phyloP scores from a whole-genome alignment of 768 basidiomycete species.

The Nidula microcarpa region DNA sequence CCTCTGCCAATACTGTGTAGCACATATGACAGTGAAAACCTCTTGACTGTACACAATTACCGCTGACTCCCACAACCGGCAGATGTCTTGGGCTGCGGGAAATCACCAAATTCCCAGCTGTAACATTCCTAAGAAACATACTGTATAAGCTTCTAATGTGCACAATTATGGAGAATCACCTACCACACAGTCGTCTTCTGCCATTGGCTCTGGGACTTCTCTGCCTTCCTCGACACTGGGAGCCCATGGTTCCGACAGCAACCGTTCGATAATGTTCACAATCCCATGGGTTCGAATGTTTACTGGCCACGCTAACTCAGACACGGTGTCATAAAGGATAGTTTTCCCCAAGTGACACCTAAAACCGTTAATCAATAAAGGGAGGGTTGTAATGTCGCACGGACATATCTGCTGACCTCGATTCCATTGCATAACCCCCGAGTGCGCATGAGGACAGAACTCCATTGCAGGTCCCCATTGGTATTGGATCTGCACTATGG shows the following conservation, averaged over 20 bases:
- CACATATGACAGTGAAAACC: not conserved
- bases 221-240: slow-evolving; percentile 56
- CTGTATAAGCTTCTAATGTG: not conserved
- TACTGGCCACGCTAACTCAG: slow-evolving; percentile 80
- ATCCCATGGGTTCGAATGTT: slow-evolving; percentile 82
- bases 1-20: too few relatives aligned
- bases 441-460: slow-evolving; percentile 77
- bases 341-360: slow-evolving; percentile 86
- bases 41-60: not conserved
- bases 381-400: not conserved
- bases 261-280: slow-evolving; percentile 68
- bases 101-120: slow-evolving; percentile 66
- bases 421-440: slow-evolving; percentile 88
- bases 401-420: slow-evolving; percentile 38
- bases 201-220: slow-evolving; percentile 53
- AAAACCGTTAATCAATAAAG: slow-evolving; percentile 1
- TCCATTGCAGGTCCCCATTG: slow-evolving; percentile 87
- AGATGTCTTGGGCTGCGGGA: slow-evolving; percentile 2
- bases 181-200: slow-evolving; percentile 72
- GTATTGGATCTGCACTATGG: slow-evolving; percentile 92
- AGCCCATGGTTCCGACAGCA: slow-evolving; percentile 71
- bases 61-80: not conserved
- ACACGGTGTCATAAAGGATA: slow-evolving; percentile 91
- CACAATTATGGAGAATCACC: slow-evolving; percentile 15
- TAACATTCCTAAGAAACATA: slow-evolving; percentile 52